Percentiles rank a stretch among this genome's conserved stretches.
phyloP scores from a whole-genome alignment of 441 rosid genomes.

The Gossypium schwendimanii region DNA sequence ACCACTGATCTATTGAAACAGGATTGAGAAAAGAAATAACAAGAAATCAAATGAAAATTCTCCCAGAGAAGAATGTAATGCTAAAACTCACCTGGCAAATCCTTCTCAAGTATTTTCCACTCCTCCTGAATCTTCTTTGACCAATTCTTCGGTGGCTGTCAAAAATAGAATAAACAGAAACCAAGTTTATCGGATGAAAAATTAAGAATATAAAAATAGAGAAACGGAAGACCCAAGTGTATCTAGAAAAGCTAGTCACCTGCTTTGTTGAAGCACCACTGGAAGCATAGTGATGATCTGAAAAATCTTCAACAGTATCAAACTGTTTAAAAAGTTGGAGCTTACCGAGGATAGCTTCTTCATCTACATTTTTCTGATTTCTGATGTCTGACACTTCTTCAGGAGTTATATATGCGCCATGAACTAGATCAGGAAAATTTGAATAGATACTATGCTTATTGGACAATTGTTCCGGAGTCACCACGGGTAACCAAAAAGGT shows the following conservation, averaged over 20 bases:
- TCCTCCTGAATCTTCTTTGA: conserved; percentile 74
- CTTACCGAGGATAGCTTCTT: conserved; percentile 41
- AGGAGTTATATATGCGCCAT: conserved; percentile 23
- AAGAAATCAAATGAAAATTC: conserved; percentile 9
- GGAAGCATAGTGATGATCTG: conserved; percentile 54
- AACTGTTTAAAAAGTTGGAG: conserved; percentile 57
- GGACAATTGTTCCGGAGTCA: background rate
- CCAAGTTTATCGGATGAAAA: background rate
- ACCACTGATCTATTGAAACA: background rate
- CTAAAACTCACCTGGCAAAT: conserved; percentile 65
- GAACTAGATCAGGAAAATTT: conserved; percentile 15
- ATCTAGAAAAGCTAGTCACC: conserved; percentile 31
- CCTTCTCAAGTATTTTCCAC: conserved; percentile 78
- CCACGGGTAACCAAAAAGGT: conserved; percentile 13
- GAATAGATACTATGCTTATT: conserved; percentile 8
- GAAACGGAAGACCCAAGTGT: background rate
- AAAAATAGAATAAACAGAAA: conserved; percentile 15
- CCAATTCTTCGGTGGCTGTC: conserved; percentile 56
- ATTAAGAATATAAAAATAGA: background rate
- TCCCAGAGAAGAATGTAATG: background rate
- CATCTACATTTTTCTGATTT: conserved; percentile 25
- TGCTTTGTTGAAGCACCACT: conserved; percentile 35
- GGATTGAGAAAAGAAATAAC: background rate
- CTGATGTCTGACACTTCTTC: conserved; percentile 23
- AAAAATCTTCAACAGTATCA: conserved; percentile 65